Evolutionary conservation across 148 eudicot species (phyloP).

Genomic region (Cornus controversa): DNA sequence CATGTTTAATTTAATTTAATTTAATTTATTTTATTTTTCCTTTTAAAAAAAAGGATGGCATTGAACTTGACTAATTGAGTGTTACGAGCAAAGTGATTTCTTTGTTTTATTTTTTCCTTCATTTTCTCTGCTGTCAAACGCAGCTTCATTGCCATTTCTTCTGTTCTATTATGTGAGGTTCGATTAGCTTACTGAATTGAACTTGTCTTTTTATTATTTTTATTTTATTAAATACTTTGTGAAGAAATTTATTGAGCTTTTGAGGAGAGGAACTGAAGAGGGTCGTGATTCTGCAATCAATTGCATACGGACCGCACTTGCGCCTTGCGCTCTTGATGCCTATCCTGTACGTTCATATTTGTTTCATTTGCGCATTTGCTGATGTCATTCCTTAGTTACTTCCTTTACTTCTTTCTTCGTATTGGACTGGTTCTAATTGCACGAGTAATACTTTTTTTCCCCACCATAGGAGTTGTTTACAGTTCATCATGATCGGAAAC

Average conservation of each 20-base stretch:
- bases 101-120: not conserved
- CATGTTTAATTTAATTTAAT: too few relatives aligned
- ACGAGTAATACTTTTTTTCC: not conserved
- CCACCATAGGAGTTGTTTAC: not conserved
- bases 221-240: conserved; percentile 8
- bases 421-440: not conserved
- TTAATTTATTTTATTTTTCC: not conserved
- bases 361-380: not conserved
- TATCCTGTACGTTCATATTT: conserved; percentile 61
- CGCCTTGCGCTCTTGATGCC: conserved; percentile 93
- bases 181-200: conserved; percentile 3
- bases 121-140: not conserved
- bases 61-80: not conserved
- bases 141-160: not conserved
- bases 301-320: conserved; percentile 70
- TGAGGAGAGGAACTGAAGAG: conserved; percentile 77
- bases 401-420: not conserved
- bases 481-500: not conserved
- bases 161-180: not conserved
- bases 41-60: not conserved
- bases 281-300: conserved; percentile 71
- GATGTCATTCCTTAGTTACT: not conserved
- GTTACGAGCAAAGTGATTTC: not conserved
- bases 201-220: conserved; percentile 7
- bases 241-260: conserved; percentile 90